Percentiles rank a stretch among this genome's conserved stretches.
Conservation (phyloP, 2,329 filamentous ascomycete species). For the Botryotinia convoluta region DNA sequence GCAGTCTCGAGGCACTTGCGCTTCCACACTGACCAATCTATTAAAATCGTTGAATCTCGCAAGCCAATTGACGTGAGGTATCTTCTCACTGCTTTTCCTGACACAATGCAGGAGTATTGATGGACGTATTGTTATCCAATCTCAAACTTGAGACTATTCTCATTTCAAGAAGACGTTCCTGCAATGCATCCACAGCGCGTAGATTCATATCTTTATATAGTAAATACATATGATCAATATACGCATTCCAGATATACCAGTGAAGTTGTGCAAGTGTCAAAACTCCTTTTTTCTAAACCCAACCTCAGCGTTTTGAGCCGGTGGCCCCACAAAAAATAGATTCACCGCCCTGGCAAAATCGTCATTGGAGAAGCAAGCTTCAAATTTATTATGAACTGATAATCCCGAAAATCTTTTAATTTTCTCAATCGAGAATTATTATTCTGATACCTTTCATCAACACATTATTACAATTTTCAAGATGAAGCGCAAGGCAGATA, state of each 20-base stretch:
- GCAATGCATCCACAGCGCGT: constrained; percentile 10
- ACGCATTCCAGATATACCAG: neutral
- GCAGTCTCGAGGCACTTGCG: neutral
- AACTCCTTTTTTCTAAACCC: neutral
- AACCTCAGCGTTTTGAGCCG: neutral
- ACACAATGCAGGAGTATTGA: neutral
- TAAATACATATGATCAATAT: neutral
- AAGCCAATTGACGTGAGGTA: constrained; percentile 10
- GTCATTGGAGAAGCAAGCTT: constrained; percentile 11
- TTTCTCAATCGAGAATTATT: neutral
- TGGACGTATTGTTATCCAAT: constrained; percentile 13
- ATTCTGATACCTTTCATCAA: neutral
- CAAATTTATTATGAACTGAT: constrained; percentile 22
- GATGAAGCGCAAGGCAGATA: constrained; percentile 61
- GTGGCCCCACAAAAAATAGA: neutral
- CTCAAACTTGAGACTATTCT: constrained; percentile 16
- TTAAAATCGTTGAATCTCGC: neutral
- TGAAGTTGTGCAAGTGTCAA: constrained; percentile 10
- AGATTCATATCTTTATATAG: neutral
- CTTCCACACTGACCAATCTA: neutral
- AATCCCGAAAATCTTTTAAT: constrained; percentile 12
- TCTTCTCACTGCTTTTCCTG: constrained; percentile 1
- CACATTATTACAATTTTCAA: constrained; percentile 26
- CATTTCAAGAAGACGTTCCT: neutral
- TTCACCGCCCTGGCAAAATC: constrained; percentile 16